These are phyloP conservation scores for Picochlorum sp. DNA, from an alignment of 139 green algal species.

Conservation along the genomic window DNA sequence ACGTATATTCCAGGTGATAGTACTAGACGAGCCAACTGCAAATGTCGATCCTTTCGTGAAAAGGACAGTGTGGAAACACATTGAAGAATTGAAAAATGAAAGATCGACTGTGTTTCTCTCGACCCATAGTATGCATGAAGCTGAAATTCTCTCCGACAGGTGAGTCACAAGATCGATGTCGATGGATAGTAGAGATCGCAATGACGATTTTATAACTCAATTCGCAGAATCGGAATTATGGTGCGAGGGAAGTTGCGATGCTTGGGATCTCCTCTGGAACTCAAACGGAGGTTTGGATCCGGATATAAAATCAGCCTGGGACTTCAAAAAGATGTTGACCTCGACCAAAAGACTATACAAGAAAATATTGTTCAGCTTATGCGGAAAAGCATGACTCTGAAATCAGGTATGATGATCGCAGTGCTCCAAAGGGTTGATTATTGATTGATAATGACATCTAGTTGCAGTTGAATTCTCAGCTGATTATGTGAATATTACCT, in stretches of 20 bases:
- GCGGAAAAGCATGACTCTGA: conserved; percentile 21
- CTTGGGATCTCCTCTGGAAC: conserved; percentile 69
- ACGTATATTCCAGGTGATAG: conserved; percentile 59
- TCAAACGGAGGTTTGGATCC: conserved; percentile 83
- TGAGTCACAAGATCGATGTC: background rate
- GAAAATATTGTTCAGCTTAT: conserved; percentile 6
- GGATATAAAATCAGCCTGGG: conserved; percentile 59
- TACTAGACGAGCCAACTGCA: conserved; percentile 88
- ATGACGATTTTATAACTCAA: background rate
- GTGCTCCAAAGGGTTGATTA: conserved; percentile 11
- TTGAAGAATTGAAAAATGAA: conserved; percentile 57
- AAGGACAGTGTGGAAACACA: conserved; percentile 73
- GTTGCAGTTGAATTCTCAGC: conserved; percentile 37
- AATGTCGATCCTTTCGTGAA: conserved; percentile 34
- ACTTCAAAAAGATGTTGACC: background rate
- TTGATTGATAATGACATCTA: conserved; percentile 12
- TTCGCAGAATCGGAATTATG: conserved; percentile 82
- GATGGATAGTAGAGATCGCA: conserved; percentile 7
- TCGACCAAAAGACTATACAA: conserved; percentile 5
- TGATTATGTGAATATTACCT: conserved; percentile 55
- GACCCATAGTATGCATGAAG: conserved; percentile 83
- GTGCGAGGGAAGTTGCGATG: conserved; percentile 73
- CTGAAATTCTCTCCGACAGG: conserved; percentile 80
- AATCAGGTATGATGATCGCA: background rate
- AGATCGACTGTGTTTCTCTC: conserved; percentile 74